phyloP scores from a whole-genome alignment of 345 rosid genomes.

The Stellera chamaejasme region DNA sequence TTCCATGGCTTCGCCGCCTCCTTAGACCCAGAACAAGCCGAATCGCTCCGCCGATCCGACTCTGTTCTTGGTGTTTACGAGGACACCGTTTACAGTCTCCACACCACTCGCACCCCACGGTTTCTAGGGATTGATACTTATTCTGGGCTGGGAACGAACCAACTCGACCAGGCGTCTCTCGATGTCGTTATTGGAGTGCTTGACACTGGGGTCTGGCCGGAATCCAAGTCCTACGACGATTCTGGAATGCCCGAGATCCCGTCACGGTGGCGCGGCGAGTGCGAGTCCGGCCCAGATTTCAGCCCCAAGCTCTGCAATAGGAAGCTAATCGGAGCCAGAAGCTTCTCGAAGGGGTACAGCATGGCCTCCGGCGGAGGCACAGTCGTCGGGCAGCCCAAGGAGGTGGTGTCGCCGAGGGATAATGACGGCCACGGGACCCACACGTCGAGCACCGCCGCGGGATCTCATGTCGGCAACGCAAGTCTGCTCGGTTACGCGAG shows the following conservation, averaged over 20 bases:
- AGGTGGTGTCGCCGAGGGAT: slow-evolving; percentile 58
- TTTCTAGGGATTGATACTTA: slow-evolving; percentile 54
- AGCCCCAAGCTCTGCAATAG: slow-evolving; percentile 46
- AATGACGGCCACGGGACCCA: slow-evolving; percentile 76
- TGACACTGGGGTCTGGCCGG: slow-evolving; percentile 86
- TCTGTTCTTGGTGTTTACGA: slow-evolving; percentile 54
- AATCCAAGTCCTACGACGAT: slow-evolving; percentile 55
- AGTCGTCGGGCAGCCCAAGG: slow-evolving; percentile 24
- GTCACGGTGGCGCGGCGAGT: slow-evolving; percentile 51
- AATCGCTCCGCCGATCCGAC: slow-evolving; percentile 32
- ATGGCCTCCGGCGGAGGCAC: slow-evolving; percentile 48
- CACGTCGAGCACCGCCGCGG: slow-evolving; percentile 68
- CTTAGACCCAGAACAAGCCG: slow-evolving; percentile 39
- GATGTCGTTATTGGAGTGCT: slow-evolving; percentile 66
- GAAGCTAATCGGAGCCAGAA: slow-evolving; percentile 66
- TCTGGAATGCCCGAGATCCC: slow-evolving; percentile 61
- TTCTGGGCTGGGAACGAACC: slow-evolving; percentile 21
- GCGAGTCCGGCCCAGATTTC: slow-evolving; percentile 62
- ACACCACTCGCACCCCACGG: slow-evolving; percentile 67
- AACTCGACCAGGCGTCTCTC: slow-evolving; percentile 24
- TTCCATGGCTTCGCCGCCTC: slow-evolving; percentile 64
- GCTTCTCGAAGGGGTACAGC: slow-evolving; percentile 58
- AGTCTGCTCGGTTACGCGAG: slow-evolving; percentile 72
- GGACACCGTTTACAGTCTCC: slow-evolving; percentile 58
- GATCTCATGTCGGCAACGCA: slow-evolving; percentile 47